A percentile compares a stretch with the other conserved stretches of the same genome.
phyloP scores from a whole-genome alignment of 2,329 filamentous ascomycete genomes.

The Paradendryphiella salina region DNA sequence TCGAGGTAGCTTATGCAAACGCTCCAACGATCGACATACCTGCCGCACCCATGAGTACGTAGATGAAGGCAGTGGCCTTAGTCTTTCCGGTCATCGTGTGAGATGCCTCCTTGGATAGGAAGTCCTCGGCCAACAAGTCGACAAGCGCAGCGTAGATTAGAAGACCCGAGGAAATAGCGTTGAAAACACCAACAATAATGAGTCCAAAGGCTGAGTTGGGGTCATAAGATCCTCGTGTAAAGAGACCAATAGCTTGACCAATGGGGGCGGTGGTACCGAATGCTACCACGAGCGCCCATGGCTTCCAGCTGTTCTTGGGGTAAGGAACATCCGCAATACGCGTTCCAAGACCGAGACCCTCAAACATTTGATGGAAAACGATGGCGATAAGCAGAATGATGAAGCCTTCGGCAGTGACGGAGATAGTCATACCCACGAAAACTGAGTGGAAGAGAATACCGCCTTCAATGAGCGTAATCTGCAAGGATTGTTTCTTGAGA shows the following conservation, averaged over 20 bases:
- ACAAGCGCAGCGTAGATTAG: conserved; percentile 66
- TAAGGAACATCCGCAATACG: conserved; percentile 64
- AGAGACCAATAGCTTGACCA: conserved; percentile 65
- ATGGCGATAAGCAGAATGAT: conserved; percentile 62
- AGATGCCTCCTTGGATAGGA: conserved; percentile 57
- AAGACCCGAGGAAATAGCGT: conserved; percentile 66
- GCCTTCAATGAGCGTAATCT: conserved; percentile 57
- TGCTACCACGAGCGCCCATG: conserved; percentile 64
- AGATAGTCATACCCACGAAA: conserved; percentile 65
- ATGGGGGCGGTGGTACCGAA: conserved; percentile 67
- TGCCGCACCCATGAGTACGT: conserved; percentile 45
- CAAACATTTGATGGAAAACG: conserved; percentile 66
- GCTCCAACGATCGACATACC: conserved; percentile 36
- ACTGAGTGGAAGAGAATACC: conserved; percentile 67
- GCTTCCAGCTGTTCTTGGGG: conserved; percentile 58
- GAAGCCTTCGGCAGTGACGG: conserved; percentile 62
- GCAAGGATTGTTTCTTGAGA: conserved; percentile 45
- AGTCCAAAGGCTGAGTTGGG: conserved; percentile 66
- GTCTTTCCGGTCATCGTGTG: conserved; percentile 56
- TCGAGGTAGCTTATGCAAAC: conserved; percentile 2
- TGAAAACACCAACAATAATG: conserved; percentile 67
- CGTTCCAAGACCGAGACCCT: conserved; percentile 65
- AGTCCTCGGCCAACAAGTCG: conserved; percentile 66
- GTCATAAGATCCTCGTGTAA: conserved; percentile 62
- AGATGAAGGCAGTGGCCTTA: conserved; percentile 58